Conservation (phyloP, 345 rosid genomes). For the Clausena lansium region DNA sequence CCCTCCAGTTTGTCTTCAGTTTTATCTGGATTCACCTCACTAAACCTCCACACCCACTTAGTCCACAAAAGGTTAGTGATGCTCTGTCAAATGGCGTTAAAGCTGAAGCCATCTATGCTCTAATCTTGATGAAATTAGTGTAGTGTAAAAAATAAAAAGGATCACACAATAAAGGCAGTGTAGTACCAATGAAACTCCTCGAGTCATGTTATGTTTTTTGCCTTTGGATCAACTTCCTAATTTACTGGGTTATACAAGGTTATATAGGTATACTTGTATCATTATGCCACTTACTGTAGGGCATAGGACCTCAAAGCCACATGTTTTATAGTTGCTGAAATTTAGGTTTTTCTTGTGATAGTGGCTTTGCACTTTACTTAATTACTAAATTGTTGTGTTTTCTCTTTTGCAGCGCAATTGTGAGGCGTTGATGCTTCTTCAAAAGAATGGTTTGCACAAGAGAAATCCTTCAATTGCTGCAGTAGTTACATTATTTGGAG, state of each 20-base stretch:
- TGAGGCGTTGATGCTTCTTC: slow-evolving; percentile 93
- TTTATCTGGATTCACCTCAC: neutral
- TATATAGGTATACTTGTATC: neutral
- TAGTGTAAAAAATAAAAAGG: neutral
- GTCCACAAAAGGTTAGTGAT: neutral
- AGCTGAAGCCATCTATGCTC: neutral
- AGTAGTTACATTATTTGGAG: slow-evolving; percentile 89
- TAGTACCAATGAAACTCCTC: neutral
- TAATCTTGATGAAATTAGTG: neutral
- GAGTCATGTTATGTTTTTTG: neutral
- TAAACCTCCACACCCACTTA: neutral
- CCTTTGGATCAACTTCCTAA: neutral
- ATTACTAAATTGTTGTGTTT: slow-evolving; percentile 15
- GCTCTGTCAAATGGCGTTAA: neutral
- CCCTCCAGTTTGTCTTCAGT: neutral
- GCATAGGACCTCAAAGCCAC: neutral
- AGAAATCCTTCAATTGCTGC: slow-evolving; percentile 74
- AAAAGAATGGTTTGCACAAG: slow-evolving; percentile 85
- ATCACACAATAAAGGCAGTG: neutral
- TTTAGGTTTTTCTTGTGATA: neutral
- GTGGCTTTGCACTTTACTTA: slow-evolving; percentile 10
- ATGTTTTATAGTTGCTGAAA: neutral
- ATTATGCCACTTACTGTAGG: neutral
- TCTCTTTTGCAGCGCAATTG: slow-evolving; percentile 77
- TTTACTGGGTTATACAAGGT: neutral